phyloP scores from a whole-genome alignment of 768 basidiomycete species.

The Suillus brevipes region DNA sequence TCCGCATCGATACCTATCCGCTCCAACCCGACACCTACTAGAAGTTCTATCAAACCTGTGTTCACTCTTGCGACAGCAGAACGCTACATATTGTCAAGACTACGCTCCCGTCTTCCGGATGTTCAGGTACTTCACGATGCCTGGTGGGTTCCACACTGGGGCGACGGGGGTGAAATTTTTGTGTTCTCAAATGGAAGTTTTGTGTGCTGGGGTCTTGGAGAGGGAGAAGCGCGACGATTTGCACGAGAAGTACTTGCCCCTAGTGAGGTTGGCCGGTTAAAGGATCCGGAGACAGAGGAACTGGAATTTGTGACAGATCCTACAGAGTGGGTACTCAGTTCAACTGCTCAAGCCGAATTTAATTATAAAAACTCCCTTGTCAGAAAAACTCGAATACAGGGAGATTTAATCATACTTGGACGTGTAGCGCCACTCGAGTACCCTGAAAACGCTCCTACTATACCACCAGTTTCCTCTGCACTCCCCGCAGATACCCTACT shows the following conservation, averaged over 20 bases:
- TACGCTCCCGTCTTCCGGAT: slow-evolving; percentile 58
- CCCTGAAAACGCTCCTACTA: slow-evolving; percentile 41
- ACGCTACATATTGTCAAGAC: slow-evolving; percentile 67
- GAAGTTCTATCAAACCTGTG: slow-evolving; percentile 72
- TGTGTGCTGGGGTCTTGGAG: slow-evolving; percentile 87
- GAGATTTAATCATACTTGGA: slow-evolving; percentile 90
- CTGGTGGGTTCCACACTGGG: slow-evolving; percentile 79
- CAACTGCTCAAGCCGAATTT: not conserved
- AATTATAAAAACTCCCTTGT: not conserved
- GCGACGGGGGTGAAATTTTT: slow-evolving; percentile 77
- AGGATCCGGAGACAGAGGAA: slow-evolving; percentile 81
- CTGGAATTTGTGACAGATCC: slow-evolving; percentile 92
- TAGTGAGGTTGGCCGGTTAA: slow-evolving; percentile 64
- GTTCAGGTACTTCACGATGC: slow-evolving; percentile 70
- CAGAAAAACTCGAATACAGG: slow-evolving; percentile 85
- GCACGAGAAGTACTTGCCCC: slow-evolving; percentile 58
- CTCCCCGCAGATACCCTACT: slow-evolving; percentile 74
- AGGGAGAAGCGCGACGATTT: slow-evolving; percentile 72
- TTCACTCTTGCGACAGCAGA: slow-evolving; percentile 86
- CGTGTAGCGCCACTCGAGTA: slow-evolving; percentile 60
- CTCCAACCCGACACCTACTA: slow-evolving; percentile 81
- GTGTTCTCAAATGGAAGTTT: slow-evolving; percentile 87
- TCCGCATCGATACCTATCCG: slow-evolving; percentile 85
- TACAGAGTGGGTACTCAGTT: slow-evolving; percentile 59
- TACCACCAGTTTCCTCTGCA: slow-evolving; percentile 49